Conservation (phyloP, 768 basidiomycete species). For the Phylloporus sp. region DNA sequence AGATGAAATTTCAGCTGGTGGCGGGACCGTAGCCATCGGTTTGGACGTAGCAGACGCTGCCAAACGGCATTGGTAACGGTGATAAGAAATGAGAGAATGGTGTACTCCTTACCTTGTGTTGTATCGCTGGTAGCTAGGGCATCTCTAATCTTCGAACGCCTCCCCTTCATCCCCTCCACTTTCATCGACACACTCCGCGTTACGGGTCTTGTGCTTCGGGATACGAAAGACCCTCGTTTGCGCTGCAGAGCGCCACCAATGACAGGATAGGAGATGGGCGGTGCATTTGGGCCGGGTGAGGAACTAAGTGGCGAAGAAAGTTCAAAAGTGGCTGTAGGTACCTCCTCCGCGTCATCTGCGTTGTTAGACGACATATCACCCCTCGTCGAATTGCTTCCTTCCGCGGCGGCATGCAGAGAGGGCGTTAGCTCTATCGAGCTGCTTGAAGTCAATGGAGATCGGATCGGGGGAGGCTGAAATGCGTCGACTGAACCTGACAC, state of each 20-base stretch:
- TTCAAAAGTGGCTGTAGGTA: not conserved
- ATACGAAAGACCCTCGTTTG: constrained; percentile 12
- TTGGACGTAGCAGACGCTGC: not conserved
- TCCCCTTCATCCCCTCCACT: constrained; percentile 9
- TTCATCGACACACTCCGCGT: constrained; percentile 30
- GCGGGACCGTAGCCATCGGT: not conserved
- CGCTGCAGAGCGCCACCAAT: constrained; percentile 13
- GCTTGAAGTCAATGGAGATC: not conserved
- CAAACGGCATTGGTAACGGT: constrained; percentile 2
- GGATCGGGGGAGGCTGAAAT: constrained; percentile 3
- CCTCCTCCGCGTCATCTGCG: not conserved
- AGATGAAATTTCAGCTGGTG: not conserved
- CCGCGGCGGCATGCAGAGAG: not conserved
- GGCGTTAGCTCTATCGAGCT: constrained; percentile 1
- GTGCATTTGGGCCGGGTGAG: not conserved
- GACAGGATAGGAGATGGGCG: not conserved
- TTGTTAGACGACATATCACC: not conserved
- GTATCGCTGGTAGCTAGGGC: not conserved
- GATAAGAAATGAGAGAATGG: not conserved
- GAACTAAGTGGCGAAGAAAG: not conserved
- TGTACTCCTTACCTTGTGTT: constrained; percentile 1
- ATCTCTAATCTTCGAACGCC: not conserved
- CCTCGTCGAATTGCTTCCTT: not conserved
- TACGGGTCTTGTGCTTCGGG: constrained; percentile 16
- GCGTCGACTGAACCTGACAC: not conserved